Evolutionary conservation across 768 basidiomycete species (phyloP).

Genomic region (Calocybe indica): DNA sequence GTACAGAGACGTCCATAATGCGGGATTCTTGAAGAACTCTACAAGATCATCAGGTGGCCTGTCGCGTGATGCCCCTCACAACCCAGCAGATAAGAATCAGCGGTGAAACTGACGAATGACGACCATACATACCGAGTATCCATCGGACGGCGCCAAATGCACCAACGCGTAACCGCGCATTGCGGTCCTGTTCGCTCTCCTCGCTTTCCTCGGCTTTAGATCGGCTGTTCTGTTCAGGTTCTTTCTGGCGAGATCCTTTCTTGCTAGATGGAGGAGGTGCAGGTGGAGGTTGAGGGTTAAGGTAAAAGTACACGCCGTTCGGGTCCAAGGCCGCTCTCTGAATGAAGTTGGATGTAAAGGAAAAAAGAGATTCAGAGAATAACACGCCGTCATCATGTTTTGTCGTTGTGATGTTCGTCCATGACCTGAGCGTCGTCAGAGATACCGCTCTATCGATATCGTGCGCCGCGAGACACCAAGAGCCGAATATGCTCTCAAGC

Average conservation of each 20-base stretch:
- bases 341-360: constrained; percentile 39
- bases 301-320: constrained; percentile 42
- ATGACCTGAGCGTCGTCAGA: constrained; percentile 42
- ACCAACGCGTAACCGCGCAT: constrained; percentile 62
- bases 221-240: constrained; percentile 28
- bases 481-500: constrained; percentile 54
- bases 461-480: constrained; percentile 68
- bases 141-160: constrained; percentile 62
- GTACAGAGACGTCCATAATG: constrained; percentile 56
- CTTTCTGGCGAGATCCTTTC: constrained; percentile 25
- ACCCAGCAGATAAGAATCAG: background rate
- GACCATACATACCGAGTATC: constrained; percentile 46
- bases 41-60: constrained; percentile 23
- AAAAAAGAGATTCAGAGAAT: constrained; percentile 15
- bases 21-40: constrained; percentile 41
- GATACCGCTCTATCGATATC: constrained; percentile 68
- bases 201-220: constrained; percentile 55
- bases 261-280: constrained; percentile 27
- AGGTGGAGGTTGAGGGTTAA: constrained; percentile 58
- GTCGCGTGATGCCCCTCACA: constrained; percentile 11
- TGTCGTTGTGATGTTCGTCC: constrained; percentile 36
- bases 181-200: constrained; percentile 65
- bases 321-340: constrained; percentile 59
- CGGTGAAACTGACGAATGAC: background rate
- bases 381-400: constrained; percentile 11